phyloP scores from a whole-genome alignment of 352 stramenopile genomes.

The Globisporangium canariense region DNA sequence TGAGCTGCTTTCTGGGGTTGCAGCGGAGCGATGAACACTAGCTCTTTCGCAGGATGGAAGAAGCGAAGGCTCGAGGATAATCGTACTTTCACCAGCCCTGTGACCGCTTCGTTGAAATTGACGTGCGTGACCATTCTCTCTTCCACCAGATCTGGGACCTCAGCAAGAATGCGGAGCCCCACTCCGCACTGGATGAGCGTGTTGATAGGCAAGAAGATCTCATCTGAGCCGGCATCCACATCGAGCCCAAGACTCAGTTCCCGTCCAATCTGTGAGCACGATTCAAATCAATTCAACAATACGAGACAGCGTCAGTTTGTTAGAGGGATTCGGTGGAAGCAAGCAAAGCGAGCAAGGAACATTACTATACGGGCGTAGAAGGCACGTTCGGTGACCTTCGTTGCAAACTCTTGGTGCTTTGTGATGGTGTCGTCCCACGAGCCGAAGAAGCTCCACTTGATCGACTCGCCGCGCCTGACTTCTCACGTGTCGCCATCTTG shows the following conservation, averaged over 20 bases:
- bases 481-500: background rate
- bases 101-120: slow-evolving; percentile 6
- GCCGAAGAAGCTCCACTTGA: background rate
- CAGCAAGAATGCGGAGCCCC: slow-evolving; percentile 22
- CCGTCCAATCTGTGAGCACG: slow-evolving; percentile 18
- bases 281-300: background rate
- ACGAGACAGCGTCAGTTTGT: slow-evolving; percentile 4
- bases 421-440: background rate
- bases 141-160: slow-evolving; percentile 27
- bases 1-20: slow-evolving; percentile 3
- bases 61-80: slow-evolving; percentile 22
- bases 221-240: slow-evolving; percentile 11
- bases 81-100: slow-evolving; percentile 16
- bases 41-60: slow-evolving; percentile 26
- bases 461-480: background rate
- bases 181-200: slow-evolving; percentile 22
- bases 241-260: slow-evolving; percentile 22
- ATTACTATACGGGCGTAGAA: slow-evolving; percentile 34
- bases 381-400: slow-evolving; percentile 19
- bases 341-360: slow-evolving; percentile 1
- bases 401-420: slow-evolving; percentile 17
- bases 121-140: slow-evolving; percentile 21
- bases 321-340: background rate
- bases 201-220: slow-evolving; percentile 20
- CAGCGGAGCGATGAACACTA: slow-evolving; percentile 22